Conservation (phyloP, 2,329 filamentous ascomycete species). For the Diaporthe australafricana region DNA sequence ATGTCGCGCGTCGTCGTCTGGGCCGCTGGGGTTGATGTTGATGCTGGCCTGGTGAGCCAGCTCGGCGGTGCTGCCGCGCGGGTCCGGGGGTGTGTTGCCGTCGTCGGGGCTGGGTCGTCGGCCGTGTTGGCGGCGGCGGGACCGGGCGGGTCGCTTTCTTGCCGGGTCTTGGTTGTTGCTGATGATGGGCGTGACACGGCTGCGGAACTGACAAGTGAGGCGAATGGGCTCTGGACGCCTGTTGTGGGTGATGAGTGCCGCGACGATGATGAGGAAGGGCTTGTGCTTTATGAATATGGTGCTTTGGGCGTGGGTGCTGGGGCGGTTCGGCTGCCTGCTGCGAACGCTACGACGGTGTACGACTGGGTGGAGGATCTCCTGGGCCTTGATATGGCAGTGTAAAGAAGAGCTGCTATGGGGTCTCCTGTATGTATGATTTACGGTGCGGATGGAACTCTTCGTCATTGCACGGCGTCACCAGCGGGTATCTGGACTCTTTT, state of each 20-base stretch:
- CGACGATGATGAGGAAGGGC: not conserved
- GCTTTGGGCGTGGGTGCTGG: not conserved
- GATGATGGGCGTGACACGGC: slow-evolving; percentile 1
- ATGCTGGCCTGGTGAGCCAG: not conserved
- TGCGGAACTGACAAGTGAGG: not conserved
- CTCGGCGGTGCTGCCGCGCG: not conserved
- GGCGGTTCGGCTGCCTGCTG: slow-evolving; percentile 6
- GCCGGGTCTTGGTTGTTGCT: slow-evolving; percentile 24
- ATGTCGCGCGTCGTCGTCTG: slow-evolving; percentile 68
- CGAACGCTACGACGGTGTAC: slow-evolving; percentile 2
- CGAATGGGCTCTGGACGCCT: slow-evolving; percentile 28
- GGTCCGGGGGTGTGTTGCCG: slow-evolving; percentile 29
- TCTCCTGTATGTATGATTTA: not conserved
- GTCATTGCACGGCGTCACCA: slow-evolving; percentile 23
- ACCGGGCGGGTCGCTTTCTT: not conserved
- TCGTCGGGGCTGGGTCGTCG: not conserved
- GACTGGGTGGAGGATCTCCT: slow-evolving; percentile 42
- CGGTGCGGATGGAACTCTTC: slow-evolving; percentile 13
- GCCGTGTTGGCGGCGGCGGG: not conserved
- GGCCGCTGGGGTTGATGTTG: slow-evolving; percentile 47
- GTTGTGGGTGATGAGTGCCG: not conserved
- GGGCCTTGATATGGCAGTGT: not conserved
- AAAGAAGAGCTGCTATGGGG: not conserved
- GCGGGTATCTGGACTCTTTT: not conserved
- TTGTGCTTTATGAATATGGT: slow-evolving; percentile 23